These are phyloP conservation scores for Botrytis sinoallii DNA, from an alignment of 2,329 filamentous ascomycete species.

Conservation along the genomic window DNA sequence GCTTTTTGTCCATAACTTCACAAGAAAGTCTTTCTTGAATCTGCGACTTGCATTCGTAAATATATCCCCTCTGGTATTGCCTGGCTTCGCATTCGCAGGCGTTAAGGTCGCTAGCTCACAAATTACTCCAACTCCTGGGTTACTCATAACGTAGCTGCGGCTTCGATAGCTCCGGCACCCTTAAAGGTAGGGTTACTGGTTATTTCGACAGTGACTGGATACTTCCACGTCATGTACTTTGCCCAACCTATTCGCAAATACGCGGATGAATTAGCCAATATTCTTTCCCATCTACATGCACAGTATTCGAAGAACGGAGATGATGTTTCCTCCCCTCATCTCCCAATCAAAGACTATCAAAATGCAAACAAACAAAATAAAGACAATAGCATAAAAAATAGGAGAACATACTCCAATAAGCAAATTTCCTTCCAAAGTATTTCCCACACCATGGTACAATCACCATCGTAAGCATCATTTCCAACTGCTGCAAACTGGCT, in stretches of 20 bases:
- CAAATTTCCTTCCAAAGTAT: slow-evolving; percentile 90
- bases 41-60: background rate
- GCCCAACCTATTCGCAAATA: slow-evolving; percentile 66
- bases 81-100: background rate
- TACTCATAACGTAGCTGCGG: slow-evolving; percentile 42
- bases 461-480: slow-evolving; percentile 91
- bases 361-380: background rate
- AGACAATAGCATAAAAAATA: background rate
- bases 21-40: background rate
- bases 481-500: slow-evolving; percentile 87
- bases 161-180: slow-evolving; percentile 60
- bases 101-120: background rate
- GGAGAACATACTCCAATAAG: slow-evolving; percentile 80
- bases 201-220: slow-evolving; percentile 70
- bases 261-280: slow-evolving; percentile 5
- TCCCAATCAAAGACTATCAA: background rate
- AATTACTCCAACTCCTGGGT: background rate
- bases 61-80: background rate
- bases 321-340: background rate
- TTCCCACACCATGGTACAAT: slow-evolving; percentile 92
- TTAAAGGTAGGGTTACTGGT: slow-evolving; percentile 63
- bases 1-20: background rate
- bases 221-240: slow-evolving; percentile 92
- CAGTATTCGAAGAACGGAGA: no score
- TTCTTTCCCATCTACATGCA: background rate